Evolutionary conservation across 352 stramenopile species (phyloP), one percentile per base, ranked within the genome.

Genomic region (Globisporangium mamillatum): DNA sequence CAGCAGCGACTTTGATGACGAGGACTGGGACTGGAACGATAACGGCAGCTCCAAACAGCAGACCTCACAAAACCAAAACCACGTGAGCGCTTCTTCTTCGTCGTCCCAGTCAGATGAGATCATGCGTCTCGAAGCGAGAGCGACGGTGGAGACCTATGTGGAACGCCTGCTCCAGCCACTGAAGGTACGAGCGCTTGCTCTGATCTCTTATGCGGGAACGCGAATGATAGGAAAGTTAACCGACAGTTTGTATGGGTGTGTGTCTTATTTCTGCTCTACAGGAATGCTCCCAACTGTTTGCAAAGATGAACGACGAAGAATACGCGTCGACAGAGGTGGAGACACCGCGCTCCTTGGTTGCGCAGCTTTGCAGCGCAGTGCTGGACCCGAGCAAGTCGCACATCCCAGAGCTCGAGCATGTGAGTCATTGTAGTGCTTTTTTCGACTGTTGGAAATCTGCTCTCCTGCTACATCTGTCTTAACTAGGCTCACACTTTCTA

Each of bases 11-110:
- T 72, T 73, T 46, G 50, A 65, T 22, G 79, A 81, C 1, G 74
- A 91, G 55, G 79, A 91, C 52, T 94, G 86, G 86, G 84, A 81
- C 56, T 91, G 82, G 80, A 78, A 82, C 64, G 84, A 91, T 25
- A 60, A 52, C n/a, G 25, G 63, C 57, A 64, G 12, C 52, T 20
- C 22, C 22, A 27, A 58, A 24, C 52, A 58, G 22, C 52, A 58
- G 24, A 24, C 53, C 27, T 78, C 71, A 1, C 27, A 32, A 32
- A 32, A 32, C 27, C 54, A 65, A 10, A 75, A 10, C 10, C 68
- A 46, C 52, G 50, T 29, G 9, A 50, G 25, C 6, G 41, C n/a
- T 53, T 36, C 27, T 46, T 38, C 38, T 7, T 32, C 48, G 63
- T 27, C 46, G 34, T 63, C 67, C 6, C 44, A 73, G 7, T 54